Evolutionary conservation across 192 early-diverging fungal species (phyloP).

Genomic region (Gaertneriomyces semiglobifer): DNA sequence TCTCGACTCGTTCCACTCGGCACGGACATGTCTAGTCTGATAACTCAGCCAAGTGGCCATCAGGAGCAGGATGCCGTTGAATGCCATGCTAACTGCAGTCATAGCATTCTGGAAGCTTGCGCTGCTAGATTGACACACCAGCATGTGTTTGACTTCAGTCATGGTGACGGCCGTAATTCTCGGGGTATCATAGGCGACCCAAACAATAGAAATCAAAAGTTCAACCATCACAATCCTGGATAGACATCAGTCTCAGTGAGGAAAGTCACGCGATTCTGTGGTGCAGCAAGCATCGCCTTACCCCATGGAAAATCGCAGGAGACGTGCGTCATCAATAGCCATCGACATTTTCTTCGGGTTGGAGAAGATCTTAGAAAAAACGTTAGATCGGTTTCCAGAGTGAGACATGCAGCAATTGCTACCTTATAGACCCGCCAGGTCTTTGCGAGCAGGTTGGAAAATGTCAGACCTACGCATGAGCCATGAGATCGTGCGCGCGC

Average conservation of each 20-base stretch:
- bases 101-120: conserved; percentile 2
- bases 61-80: conserved; percentile 5
- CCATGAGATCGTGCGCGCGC: no score
- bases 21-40: background rate
- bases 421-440: conserved; percentile 12
- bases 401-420: no score
- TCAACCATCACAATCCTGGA: conserved; percentile 1
- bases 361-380: background rate
- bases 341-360: background rate
- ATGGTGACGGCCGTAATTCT: background rate
- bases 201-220: background rate
- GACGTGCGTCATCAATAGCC: background rate
- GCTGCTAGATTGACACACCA: background rate
- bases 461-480: background rate
- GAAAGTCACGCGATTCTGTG: background rate
- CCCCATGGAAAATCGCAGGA: background rate
- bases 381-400: no score
- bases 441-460: conserved; percentile 10
- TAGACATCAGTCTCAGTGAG: no score
- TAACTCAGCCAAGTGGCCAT: background rate
- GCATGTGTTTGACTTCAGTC: conserved; percentile 3
- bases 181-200: conserved; percentile 3
- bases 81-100: conserved; percentile 1
- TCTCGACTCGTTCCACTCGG: background rate
- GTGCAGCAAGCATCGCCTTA: background rate